These are phyloP conservation scores for Fomitopsis serialis DNA, from an alignment of 768 basidiomycete genomes.

Conservation along the genomic window DNA sequence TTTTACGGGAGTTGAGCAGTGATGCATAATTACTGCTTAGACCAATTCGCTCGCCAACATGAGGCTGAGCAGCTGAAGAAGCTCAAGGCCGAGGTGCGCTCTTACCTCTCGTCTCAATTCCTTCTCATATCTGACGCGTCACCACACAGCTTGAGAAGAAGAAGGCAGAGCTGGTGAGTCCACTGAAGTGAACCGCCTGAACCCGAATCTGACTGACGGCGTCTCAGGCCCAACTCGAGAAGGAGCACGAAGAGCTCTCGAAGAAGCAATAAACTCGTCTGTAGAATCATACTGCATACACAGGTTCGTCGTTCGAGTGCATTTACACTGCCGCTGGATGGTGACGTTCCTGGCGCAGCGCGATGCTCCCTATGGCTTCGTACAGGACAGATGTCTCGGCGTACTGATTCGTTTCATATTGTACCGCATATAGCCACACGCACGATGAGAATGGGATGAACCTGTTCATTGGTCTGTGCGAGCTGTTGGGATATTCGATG, in stretches of 20 bases:
- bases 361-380: no score
- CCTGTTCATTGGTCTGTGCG: no score
- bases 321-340: no score
- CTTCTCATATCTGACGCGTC: background rate
- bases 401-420: no score
- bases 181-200: background rate
- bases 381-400: no score
- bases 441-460: no score
- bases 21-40: constrained; percentile 29
- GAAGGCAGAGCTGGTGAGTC: constrained; percentile 27
- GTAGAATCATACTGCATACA: background rate
- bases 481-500: no score
- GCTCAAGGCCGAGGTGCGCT: constrained; percentile 48
- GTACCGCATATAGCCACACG: no score
- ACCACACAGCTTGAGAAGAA: constrained; percentile 23
- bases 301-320: background rate
- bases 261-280: constrained; percentile 4
- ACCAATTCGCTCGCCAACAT: constrained; percentile 57
- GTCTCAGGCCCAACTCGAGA: constrained; percentile 26
- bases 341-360: no score
- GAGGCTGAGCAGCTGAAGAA: constrained; percentile 56
- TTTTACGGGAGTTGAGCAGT: background rate
- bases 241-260: constrained; percentile 19
- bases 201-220: background rate
- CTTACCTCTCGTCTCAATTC: background rate